These are phyloP conservation scores for Plasmodium sp. DNA, from an alignment of 169 alveolate species.

Conservation along the genomic window DNA sequence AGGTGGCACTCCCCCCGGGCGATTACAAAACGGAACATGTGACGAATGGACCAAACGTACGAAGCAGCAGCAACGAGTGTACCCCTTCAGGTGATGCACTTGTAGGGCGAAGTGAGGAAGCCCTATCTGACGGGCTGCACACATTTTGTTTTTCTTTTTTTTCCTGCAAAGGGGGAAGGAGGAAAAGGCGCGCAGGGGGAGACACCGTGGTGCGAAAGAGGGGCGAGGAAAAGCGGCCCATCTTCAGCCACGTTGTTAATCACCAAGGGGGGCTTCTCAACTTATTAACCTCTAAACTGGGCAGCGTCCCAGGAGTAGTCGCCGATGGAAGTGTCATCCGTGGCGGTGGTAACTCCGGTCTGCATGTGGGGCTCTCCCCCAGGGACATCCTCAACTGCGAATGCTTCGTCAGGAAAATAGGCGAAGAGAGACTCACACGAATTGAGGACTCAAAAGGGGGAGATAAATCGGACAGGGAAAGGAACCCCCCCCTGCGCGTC, in stretches of 20 bases:
- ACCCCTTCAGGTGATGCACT: not conserved
- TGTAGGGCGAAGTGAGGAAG: not conserved
- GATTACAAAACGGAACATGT: not conserved
- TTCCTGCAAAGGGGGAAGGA: not conserved
- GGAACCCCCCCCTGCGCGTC: not conserved
- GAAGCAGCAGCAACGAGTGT: not conserved
- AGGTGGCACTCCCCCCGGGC: not conserved
- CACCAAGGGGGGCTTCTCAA: not conserved
- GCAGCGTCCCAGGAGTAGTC: not conserved
- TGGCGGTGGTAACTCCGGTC: not conserved
- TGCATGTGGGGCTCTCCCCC: not conserved
- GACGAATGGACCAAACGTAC: not conserved
- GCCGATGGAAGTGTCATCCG: not conserved
- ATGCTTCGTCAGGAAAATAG: conserved; percentile 44
- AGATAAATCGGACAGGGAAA: not conserved
- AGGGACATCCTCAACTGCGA: conserved; percentile 19
- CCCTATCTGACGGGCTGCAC: not conserved
- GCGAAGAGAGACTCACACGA: not conserved
- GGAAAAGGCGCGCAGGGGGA: not conserved
- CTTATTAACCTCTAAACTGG: not conserved
- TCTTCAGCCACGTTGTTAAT: not conserved
- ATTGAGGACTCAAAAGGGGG: not conserved
- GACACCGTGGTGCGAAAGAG: not conserved
- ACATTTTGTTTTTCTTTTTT: conserved; percentile 22
- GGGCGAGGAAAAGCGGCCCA: not conserved